These are phyloP conservation scores for Penicillium glabrum DNA, from an alignment of 2,329 filamentous ascomycete genomes.

Conservation along the genomic window DNA sequence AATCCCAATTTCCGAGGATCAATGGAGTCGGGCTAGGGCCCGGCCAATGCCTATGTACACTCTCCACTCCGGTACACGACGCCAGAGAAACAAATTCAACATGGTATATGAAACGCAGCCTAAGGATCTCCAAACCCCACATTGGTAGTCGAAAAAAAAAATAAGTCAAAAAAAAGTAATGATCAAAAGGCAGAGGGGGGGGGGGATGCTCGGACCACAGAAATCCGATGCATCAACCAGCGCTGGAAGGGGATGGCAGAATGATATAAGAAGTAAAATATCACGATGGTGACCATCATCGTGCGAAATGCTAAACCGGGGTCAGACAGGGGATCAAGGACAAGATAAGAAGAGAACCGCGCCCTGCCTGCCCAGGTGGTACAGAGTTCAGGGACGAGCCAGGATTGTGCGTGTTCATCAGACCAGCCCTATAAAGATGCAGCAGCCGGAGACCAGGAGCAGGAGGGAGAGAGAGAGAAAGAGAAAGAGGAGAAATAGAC, in stretches of 20 bases:
- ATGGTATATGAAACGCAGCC: slow-evolving; percentile 19
- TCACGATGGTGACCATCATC: slow-evolving; percentile 3
- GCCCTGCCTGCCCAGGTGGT: background rate
- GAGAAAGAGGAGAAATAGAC: slow-evolving; percentile 9
- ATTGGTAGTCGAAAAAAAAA: background rate
- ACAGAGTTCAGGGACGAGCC: background rate
- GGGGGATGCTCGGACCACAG: slow-evolving; percentile 14
- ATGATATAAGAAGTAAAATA: slow-evolving; percentile 23
- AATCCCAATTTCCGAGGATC: background rate
- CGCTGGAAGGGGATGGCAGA: slow-evolving; percentile 22
- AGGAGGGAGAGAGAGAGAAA: background rate
- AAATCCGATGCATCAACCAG: slow-evolving; percentile 26
- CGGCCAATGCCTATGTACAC: slow-evolving; percentile 20
- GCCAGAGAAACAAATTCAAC: slow-evolving; percentile 3
- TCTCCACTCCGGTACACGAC: slow-evolving; percentile 5
- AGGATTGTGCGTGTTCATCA: slow-evolving; percentile 3
- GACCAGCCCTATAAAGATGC: slow-evolving; percentile 1
- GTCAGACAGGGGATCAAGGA: background rate
- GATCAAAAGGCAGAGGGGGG: slow-evolving; percentile 9
- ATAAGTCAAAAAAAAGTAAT: background rate
- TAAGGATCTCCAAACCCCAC: slow-evolving; percentile 7
- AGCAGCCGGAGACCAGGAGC: background rate
- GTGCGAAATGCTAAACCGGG: slow-evolving; percentile 13
- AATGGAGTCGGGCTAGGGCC: background rate
- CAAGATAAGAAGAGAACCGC: background rate